Base-by-base conservation (phyloP, 495 filamentous ascomycete genomes). In the Xylaria palmicola region DNA sequence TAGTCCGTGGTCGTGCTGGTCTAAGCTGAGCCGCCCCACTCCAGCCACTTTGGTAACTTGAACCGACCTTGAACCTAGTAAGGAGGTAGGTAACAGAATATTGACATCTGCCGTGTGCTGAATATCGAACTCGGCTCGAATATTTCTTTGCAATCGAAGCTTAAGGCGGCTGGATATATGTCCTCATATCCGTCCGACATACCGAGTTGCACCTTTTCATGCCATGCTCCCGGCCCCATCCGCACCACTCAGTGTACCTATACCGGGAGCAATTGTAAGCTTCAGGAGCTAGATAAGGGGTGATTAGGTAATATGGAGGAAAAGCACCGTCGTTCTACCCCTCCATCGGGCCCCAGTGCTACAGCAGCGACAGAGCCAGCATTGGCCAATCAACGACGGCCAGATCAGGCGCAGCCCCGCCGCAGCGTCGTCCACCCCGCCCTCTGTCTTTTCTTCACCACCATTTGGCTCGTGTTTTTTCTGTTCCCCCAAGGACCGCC, bases 401-500 rank as follows among this genome's bases (percentile, higher is more conserved):
- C 22, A 40, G 41, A 58, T 47, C 43, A 54, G 22, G 45, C 36
- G 30, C 34, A 60, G 47, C 67, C 67, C 67, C 67, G 62, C 67
- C 53, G 62, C 54, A 51, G 22, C 20, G 56, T 50, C 62, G 63
- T 52, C 53, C 66, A 71, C 69, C 69, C 69, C 69, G 62, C 69
- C 60, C 45, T 67, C 54, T 64, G 58, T 62, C 59, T 72, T 69
- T 71, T 74, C 66, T 66, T 68, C 68, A 65, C 61, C 51, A 60
- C 63, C 57, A 34, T 66, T 37, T 57, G 62, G 44, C 62, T 72
- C 54, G 20, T 66, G 52, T 66, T 72, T 68, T 62, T 73, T 55
- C 56, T 73, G 30, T 48, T 72, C 51, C 64, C 69, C 56, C 55
- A 52, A 81, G 80, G 30, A 34, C 58, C 30, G 26, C 19, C 6